Evolutionary conservation across 2,329 filamentous ascomycete genomes (phyloP).

Genomic region (Aspergillus brunneoviolaceus): DNA sequence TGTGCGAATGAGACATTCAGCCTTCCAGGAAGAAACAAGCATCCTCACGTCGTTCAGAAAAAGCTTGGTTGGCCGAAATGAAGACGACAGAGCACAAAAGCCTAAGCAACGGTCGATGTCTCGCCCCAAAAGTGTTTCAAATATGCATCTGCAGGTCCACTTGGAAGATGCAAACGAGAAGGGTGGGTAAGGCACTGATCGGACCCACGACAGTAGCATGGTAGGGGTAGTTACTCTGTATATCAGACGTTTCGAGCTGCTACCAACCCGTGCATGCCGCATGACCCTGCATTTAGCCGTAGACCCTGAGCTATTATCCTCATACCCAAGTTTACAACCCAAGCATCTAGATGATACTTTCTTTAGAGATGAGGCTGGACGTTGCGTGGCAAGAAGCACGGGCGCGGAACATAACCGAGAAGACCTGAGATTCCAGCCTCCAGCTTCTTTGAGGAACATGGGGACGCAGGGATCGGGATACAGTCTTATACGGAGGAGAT

Average conservation of each 20-base stretch:
- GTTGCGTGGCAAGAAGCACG: background rate
- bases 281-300: background rate
- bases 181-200: background rate
- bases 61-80: conserved; percentile 6
- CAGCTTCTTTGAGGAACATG: background rate
- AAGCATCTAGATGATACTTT: background rate
- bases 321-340: background rate
- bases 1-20: background rate
- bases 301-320: background rate
- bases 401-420: background rate
- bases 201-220: background rate
- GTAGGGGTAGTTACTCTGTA: background rate
- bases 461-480: background rate
- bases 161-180: conserved; percentile 1
- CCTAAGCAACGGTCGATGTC: background rate
- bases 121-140: conserved; percentile 11
- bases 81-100: background rate
- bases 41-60: background rate
- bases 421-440: background rate
- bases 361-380: background rate
- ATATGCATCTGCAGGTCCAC: background rate
- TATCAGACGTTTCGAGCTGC: background rate
- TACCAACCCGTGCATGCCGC: background rate
- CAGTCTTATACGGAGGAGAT: background rate
- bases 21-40: background rate